Base-by-base conservation (phyloP, 1,284 basidiomycete genomes). In the Schizophyllum amplum region DNA sequence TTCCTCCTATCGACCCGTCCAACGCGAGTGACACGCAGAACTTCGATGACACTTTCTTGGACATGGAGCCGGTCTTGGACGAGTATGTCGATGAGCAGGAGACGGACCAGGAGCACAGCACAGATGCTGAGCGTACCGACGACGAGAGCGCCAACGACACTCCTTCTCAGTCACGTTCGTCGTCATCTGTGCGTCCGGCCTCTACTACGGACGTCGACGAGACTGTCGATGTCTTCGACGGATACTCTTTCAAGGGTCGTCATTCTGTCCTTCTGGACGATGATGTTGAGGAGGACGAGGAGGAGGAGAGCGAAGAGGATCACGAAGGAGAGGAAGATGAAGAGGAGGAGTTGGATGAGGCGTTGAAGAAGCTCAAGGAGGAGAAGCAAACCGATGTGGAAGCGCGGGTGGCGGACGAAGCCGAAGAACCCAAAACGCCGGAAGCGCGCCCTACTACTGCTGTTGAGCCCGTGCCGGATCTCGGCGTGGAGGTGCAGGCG, bases 11-110 rank as follows among this genome's bases (percentile, higher is more conserved):
- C 66, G 92, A 98, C 69, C 92, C 93, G 5, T 83, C 84, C 51
- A 92, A 97, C 70, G 94, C 94, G 63, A 88, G 87, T 67, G 96
- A 99, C 80, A 96, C 92, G 61, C 92, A 94, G 71, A 98, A 98
- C 73, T 99, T 98, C 70, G 96, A 98, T 69, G 92, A 96, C 64
- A 89, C 92, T 27, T 98, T 97, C 82, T 80, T 98, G 57, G 92
- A 93, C 67, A 95, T 97, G 88, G 87, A 90, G 63, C 92, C 92
- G 46, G 85, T 90, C 57, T 82, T 92, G 61, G 87, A 91, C 61
- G 90, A 87, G 59, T 78, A 82, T 63, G 80, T 82, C 42, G 73
- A 78, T 42, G 81, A 81, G 47, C 81, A 76, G n/a, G 86, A 88
- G 66, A 83, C 82, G 47, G 86, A 88, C 66, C 82, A 77, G 60